Percentiles rank a stretch among this genome's conserved stretches.
These are phyloP conservation scores for Euphorbia celastroides DNA, from an alignment of 441 rosid genomes.

Conservation along the genomic window DNA sequence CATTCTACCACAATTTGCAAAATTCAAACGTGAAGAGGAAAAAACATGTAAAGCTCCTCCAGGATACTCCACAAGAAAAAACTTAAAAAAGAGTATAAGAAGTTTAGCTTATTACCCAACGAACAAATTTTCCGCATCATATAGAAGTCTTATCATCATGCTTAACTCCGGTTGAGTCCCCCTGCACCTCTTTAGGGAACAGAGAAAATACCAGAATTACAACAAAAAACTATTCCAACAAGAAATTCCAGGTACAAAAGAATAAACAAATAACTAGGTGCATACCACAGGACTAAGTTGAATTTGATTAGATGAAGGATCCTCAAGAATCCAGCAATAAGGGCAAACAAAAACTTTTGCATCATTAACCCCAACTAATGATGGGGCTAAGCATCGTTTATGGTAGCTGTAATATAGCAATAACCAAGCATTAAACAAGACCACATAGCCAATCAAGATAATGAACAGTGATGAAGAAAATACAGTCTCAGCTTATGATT, in stretches of 20 bases:
- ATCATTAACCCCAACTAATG: constrained; percentile 20
- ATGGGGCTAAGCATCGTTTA: constrained; percentile 34
- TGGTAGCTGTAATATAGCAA: constrained; percentile 51
- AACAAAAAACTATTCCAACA: constrained; percentile 10
- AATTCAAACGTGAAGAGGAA: background rate
- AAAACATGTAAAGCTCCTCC: constrained; percentile 2
- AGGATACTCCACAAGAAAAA: background rate
- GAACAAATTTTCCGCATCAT: constrained; percentile 34
- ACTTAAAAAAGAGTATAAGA: background rate
- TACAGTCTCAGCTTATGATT: constrained; percentile 12
- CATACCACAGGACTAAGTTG: constrained; percentile 38
- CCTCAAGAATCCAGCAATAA: constrained; percentile 35
- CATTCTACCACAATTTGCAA: background rate
- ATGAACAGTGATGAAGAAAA: background rate
- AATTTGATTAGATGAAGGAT: constrained; percentile 25
- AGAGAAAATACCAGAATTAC: constrained; percentile 16
- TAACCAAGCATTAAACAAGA: background rate
- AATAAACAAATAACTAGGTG: background rate
- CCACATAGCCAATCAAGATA: background rate
- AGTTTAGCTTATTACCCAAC: constrained; percentile 31
- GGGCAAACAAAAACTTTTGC: constrained; percentile 34
- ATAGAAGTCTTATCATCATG: constrained; percentile 34
- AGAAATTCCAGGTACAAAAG: background rate
- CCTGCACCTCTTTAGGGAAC: constrained; percentile 32
- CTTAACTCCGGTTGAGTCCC: constrained; percentile 35